Conservation (phyloP, 148 eudicot species). For the Suaeda aralocaspica region DNA sequence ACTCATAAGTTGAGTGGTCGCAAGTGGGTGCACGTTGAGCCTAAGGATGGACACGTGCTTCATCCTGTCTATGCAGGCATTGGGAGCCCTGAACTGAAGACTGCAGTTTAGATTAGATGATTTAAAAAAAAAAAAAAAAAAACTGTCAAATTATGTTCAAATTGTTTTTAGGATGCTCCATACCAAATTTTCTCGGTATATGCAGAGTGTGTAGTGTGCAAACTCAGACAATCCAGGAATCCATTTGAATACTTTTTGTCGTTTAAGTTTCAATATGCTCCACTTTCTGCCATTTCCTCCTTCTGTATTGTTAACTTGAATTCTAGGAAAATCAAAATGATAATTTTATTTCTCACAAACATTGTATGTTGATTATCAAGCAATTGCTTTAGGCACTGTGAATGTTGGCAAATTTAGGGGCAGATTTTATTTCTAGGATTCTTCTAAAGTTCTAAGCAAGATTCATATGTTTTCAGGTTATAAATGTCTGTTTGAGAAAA, state of each 20-base stretch:
- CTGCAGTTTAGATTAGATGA: conserved; percentile 3
- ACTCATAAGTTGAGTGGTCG: conserved; percentile 69
- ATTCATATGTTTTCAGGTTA: too few species aligned
- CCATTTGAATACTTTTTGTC: not conserved
- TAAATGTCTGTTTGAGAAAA: too few species aligned
- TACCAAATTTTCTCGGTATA: not conserved
- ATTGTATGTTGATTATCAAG: too few species aligned
- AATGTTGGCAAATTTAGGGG: too few species aligned
- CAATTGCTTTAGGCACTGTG: too few species aligned
- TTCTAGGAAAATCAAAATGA: too few species aligned
- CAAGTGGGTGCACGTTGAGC: conserved; percentile 88
- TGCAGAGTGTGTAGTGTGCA: not conserved
- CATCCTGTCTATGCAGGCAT: conserved; percentile 65
- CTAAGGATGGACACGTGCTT: conserved; percentile 71
- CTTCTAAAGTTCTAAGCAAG: too few species aligned
- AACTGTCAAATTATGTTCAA: not conserved
- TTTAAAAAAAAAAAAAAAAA: not conserved
- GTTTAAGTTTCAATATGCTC: too few species aligned
- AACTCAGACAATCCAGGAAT: not conserved
- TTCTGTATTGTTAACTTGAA: too few species aligned
- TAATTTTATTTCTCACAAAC: too few species aligned
- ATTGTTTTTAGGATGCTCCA: not conserved
- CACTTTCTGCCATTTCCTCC: too few species aligned
- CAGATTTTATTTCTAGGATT: too few species aligned
- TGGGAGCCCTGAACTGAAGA: conserved; percentile 15